Conservation (phyloP, 1,284 basidiomycete species). For the Cryptococcus wingfieldii region DNA sequence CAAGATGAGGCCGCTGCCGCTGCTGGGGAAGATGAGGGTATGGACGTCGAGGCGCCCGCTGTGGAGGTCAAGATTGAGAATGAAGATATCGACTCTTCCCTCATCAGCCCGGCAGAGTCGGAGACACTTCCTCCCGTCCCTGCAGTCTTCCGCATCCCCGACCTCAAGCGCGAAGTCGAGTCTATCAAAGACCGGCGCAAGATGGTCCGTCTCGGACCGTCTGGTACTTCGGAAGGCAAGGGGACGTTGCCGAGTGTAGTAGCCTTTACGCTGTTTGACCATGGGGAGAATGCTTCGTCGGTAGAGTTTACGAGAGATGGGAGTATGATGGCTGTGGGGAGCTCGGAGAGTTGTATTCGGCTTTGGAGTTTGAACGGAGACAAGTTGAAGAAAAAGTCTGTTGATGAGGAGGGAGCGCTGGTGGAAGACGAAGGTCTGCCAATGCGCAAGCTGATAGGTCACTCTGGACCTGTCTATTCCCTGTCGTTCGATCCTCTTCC, state of each 20-base stretch:
- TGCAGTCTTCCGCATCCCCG: slow-evolving; percentile 68
- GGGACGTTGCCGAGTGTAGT: slow-evolving; percentile 74
- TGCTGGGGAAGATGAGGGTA: slow-evolving; percentile 51
- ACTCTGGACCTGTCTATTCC: slow-evolving; percentile 93
- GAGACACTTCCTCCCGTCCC: slow-evolving; percentile 43
- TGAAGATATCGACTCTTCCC: slow-evolving; percentile 23
- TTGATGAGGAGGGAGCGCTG: slow-evolving; percentile 51
- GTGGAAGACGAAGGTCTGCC: slow-evolving; percentile 69
- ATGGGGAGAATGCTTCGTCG: slow-evolving; percentile 80
- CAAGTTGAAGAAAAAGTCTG: slow-evolving; percentile 62
- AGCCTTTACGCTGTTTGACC: slow-evolving; percentile 86
- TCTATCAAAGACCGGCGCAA: slow-evolving; percentile 84
- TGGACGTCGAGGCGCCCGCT: slow-evolving; percentile 26
- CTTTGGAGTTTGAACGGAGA: slow-evolving; percentile 95
- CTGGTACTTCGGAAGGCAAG: slow-evolving; percentile 16
- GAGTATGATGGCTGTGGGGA: slow-evolving; percentile 92
- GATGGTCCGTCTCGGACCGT: slow-evolving; percentile 77
- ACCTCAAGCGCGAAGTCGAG: slow-evolving; percentile 88
- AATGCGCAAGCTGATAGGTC: slow-evolving; percentile 90
- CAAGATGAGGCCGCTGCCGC: slow-evolving; percentile 41
- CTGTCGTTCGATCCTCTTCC: slow-evolving; percentile 87
- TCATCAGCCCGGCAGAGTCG: slow-evolving; percentile 32
- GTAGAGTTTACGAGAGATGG: slow-evolving; percentile 86
- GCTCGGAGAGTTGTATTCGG: slow-evolving; percentile 91
- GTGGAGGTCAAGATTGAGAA: slow-evolving; percentile 31